These are phyloP conservation scores for Vavraia culicis DNA, from an alignment of 371 early-diverging fungal genomes.

Conservation along the genomic window DNA sequence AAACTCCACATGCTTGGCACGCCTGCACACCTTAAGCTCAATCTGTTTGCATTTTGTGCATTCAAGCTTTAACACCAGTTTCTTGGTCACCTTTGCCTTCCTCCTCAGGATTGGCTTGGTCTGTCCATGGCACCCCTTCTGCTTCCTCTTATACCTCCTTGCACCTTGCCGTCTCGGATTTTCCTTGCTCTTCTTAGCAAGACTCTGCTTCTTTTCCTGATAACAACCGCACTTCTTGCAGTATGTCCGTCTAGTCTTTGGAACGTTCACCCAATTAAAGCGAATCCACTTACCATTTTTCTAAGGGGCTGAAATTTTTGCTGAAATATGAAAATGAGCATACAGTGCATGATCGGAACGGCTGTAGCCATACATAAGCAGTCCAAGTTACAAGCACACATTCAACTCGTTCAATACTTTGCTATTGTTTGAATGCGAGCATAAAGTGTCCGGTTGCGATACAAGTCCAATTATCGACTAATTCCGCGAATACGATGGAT, in stretches of 20 bases:
- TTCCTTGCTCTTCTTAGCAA: conserved; percentile 95
- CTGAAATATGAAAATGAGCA: too few species aligned
- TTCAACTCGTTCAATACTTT: too few species aligned
- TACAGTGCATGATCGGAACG: too few species aligned
- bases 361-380: too few species aligned
- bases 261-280: conserved; percentile 59
- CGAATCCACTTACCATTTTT: too few species aligned
- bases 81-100: conserved; percentile 59
- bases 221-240: conserved; percentile 91
- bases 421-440: too few species aligned
- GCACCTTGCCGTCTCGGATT: conserved; percentile 81
- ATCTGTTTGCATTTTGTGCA: conserved; percentile 89
- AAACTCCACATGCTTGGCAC: conserved; percentile 97
- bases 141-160: conserved; percentile 59
- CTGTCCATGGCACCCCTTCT: conserved; percentile 83
- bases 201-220: conserved; percentile 88
- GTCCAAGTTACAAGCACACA: too few species aligned
- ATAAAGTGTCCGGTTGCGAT: too few species aligned
- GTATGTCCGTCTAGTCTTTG: conserved; percentile 81
- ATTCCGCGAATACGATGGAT: too few species aligned
- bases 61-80: conserved; percentile 85
- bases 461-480: too few species aligned
- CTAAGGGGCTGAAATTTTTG: too few species aligned
- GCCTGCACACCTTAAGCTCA: conserved; percentile 70
- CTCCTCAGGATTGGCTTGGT: conserved; percentile 75